Conservation (phyloP, 78 protist species). For the Cavenderia fasciculata region DNA sequence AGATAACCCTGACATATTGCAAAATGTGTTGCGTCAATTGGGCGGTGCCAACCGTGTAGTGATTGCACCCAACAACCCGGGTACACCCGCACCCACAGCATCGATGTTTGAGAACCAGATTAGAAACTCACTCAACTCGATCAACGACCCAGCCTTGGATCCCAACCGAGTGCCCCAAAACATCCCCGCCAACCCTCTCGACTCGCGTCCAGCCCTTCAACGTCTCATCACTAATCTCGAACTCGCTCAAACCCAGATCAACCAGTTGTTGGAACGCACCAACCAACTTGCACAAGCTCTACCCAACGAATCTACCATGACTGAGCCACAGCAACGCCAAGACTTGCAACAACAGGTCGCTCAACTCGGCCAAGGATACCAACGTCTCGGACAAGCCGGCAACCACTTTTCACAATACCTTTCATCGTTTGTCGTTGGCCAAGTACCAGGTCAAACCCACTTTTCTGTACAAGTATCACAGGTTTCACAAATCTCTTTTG, state of each 20-base stretch:
- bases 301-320: conserved; percentile 8
- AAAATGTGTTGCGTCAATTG: not conserved
- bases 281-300: not conserved
- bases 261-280: not conserved
- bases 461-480: not conserved
- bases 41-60: not conserved
- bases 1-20: not conserved
- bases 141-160: too few species aligned
- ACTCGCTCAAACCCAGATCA: too few species aligned
- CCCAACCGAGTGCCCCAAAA: conserved; percentile 7
- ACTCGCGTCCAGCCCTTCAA: not conserved
- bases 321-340: conserved; percentile 22
- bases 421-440: not conserved
- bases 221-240: not conserved
- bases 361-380: not conserved
- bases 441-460: not conserved
- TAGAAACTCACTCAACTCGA: too few species aligned
- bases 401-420: conserved; percentile 19
- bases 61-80: not conserved
- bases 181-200: not conserved
- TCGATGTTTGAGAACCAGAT: not conserved
- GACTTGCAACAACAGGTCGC: conserved; percentile 26
- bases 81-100: not conserved
- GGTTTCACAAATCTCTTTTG: conserved; percentile 44
- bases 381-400: not conserved